Evolutionary conservation across 441 rosid genomes (phyloP).

Genomic region (Kokia cookei): DNA sequence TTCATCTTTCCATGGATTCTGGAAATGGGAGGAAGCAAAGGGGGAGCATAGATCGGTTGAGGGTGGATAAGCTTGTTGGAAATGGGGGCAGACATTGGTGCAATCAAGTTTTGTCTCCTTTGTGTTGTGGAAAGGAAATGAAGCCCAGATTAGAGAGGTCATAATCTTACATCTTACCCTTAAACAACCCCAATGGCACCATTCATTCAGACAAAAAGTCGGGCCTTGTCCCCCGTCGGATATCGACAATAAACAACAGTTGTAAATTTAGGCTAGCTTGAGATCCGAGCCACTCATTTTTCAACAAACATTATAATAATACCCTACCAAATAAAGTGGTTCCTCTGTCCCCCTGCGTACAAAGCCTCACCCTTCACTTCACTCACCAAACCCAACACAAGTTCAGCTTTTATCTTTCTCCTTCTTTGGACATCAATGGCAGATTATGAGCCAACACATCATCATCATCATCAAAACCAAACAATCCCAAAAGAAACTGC

Average conservation of each 20-base stretch:
- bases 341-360: background rate
- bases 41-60: constrained; percentile 16
- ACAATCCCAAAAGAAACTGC: constrained; percentile 77
- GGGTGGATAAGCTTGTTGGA: constrained; percentile 32
- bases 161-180: too few relatives aligned
- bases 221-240: background rate
- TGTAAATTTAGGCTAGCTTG: background rate
- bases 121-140: background rate
- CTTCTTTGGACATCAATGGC: constrained; percentile 42
- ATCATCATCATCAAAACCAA: constrained; percentile 28
- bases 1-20: constrained; percentile 15
- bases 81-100: constrained; percentile 8
- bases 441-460: constrained; percentile 45
- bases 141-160: background rate
- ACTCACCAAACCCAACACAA: constrained; percentile 17
- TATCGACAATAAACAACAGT: background rate
- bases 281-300: constrained; percentile 7
- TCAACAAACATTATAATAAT: background rate
- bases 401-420: constrained; percentile 1
- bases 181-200: background rate
- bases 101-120: background rate
- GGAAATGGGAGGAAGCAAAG: constrained; percentile 14
- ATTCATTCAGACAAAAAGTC: background rate
- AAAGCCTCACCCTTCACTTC: constrained; percentile 12
- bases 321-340: background rate